A percentile compares a stretch with the other conserved stretches of the same genome.
These are phyloP conservation scores for Paramecium octaurelia DNA, from an alignment of 73 alveolate species.

Conservation along the genomic window DNA sequence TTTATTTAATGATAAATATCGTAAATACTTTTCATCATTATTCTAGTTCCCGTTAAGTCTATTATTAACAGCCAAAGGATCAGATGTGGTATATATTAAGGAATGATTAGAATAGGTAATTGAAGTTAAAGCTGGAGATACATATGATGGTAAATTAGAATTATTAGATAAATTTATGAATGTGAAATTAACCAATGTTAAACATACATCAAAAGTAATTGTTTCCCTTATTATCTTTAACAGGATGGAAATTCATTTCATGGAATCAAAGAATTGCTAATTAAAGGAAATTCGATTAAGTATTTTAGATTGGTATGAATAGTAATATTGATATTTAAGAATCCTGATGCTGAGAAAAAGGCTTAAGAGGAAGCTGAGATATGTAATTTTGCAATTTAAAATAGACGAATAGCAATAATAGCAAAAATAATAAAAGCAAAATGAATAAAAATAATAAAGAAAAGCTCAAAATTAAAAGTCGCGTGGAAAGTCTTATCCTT, in stretches of 20 bases:
- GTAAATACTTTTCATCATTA: not conserved
- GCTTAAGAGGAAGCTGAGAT: slow-evolving; percentile 64
- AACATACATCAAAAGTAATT: slow-evolving; percentile 46
- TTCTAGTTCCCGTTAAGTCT: slow-evolving; percentile 31
- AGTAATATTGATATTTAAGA: not conserved
- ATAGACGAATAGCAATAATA: not conserved
- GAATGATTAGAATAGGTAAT: not conserved
- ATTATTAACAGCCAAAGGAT: slow-evolving; percentile 34
- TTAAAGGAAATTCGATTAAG: slow-evolving; percentile 58
- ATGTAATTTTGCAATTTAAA: not conserved
- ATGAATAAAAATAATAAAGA: not conserved
- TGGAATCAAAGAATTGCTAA: slow-evolving; percentile 30
- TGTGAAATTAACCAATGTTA: slow-evolving; percentile 44
- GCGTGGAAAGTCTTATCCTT: not conserved
- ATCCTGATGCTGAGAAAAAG: slow-evolving; percentile 35
- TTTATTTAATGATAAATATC: slow-evolving; percentile 4
- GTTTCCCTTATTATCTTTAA: not conserved
- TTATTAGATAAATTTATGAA: slow-evolving; percentile 57
- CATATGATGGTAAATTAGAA: slow-evolving; percentile 51
- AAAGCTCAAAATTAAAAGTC: not conserved
- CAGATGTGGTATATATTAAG: not conserved
- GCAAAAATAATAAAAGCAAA: not conserved
- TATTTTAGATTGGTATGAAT: slow-evolving; percentile 53
- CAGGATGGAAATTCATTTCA: slow-evolving; percentile 51
- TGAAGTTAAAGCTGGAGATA: slow-evolving; percentile 60